Percentiles rank a stretch among this genome's conserved stretches.
Conservation (phyloP, 345 rosid species). For the Odontarrhena argentea region DNA sequence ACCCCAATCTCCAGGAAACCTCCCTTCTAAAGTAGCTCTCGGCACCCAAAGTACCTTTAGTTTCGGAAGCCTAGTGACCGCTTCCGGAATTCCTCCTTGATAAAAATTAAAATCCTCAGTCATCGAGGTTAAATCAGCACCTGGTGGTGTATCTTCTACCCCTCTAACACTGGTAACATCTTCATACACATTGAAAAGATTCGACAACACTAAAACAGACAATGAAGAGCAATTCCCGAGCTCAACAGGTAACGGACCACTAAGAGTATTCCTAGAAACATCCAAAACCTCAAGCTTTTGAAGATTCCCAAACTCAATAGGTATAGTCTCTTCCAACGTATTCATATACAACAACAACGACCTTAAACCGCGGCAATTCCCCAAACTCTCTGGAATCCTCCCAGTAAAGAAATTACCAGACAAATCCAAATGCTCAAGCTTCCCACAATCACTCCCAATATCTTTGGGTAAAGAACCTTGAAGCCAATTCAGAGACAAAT, state of each 20-base stretch:
- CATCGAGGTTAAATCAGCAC: constrained; percentile 43
- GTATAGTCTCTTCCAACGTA: constrained; percentile 75
- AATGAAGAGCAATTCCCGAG: constrained; percentile 72
- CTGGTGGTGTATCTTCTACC: constrained; percentile 37
- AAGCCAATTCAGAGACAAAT: constrained; percentile 62
- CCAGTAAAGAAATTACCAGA: constrained; percentile 76
- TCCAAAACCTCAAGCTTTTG: constrained; percentile 81
- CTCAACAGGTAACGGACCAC: constrained; percentile 70
- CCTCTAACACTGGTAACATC: constrained; percentile 47
- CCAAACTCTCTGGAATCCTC: constrained; percentile 67
- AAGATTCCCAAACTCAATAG: constrained; percentile 66
- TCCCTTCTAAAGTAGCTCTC: constrained; percentile 69
- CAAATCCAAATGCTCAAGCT: constrained; percentile 84
- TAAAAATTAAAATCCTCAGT: constrained; percentile 75
- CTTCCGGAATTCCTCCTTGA: constrained; percentile 70
- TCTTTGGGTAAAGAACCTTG: constrained; percentile 62
- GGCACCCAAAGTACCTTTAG: constrained; percentile 90
- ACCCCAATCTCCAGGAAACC: constrained; percentile 68
- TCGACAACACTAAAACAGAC: constrained; percentile 77
- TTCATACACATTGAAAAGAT: constrained; percentile 51
- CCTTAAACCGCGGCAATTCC: constrained; percentile 58
- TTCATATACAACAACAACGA: constrained; percentile 72
- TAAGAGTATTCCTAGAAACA: constrained; percentile 79
- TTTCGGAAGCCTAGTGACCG: constrained; percentile 62
- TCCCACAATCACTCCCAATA: constrained; percentile 64